Base-by-base conservation (phyloP, 2,329 filamentous ascomycete genomes). In the Colletotrichum sp. region DNA sequence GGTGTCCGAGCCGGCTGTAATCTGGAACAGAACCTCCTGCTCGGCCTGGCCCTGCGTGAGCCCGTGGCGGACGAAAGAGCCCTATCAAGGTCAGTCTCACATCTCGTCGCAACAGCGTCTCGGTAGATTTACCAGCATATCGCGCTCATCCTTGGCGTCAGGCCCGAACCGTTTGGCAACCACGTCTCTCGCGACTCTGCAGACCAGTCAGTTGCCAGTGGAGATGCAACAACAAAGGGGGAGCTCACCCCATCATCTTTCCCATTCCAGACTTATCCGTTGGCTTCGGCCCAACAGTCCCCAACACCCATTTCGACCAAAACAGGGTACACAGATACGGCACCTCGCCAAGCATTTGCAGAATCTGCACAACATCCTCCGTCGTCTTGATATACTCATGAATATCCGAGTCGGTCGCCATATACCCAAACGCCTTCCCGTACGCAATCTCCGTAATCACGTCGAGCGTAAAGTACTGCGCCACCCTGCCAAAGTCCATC, bases 401-500 rank as follows among this genome's bases (percentile, higher is more conserved):
- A 0, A 86, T 82, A 74, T 89, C 87, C 13, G 83, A 81, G 77
- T 89, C 85, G 1, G 81, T 79, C 16, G 83, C 81, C 6, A 89
- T 78, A 75, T 86, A 86, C 15, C 87, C 87, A 73, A 89, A 88
- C 3, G 83, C 80, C 44, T 85, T 78, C 15, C 88, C 88, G 24
- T 89, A 86, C 3, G 86, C 87, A 15, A 90, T 77, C 39, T 85
- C 84, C 52, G 85, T 88, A 60, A 91, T 88, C 16, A 88, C 85
- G 75, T 90, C 89, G 3, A 90, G 80, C 1, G 88, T 89, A 70
- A 90, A 86, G 81, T 84, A 89, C 36, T 88, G 86, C 8, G 86
- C 83, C 30, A 86, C 85, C 15, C 79, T 80, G 8, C 85, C 85
- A 62, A 89, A 78, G 75, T 90, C 87, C 79, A 90, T 55, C 26